Evolutionary conservation across 306 rosid species (phyloP), one percentile per base, ranked within the genome.

Genomic region (Fagus sylvatica): DNA sequence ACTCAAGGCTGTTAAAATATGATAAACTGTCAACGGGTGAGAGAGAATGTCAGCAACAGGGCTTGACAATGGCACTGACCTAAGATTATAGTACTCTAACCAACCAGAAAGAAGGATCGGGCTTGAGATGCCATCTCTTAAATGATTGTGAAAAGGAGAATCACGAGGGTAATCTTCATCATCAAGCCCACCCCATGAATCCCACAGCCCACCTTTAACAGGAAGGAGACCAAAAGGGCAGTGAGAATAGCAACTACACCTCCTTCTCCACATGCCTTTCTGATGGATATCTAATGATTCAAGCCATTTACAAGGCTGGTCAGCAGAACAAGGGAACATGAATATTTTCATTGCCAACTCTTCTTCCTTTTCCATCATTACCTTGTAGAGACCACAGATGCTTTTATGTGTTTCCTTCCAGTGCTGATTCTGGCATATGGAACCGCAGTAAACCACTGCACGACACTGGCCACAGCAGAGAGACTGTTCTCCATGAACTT

Each of bases 261-360:
- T 90, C 78, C 93, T 87, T 76, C 91, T 82, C 90, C 94, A 90
- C 91, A 90, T 90, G 70, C 87, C 90, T 78, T 84, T 87, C 56
- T 87, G 90, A 78, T 87, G 91, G 76, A 84, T 78, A 5, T 85
- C 84, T 75, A 89, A 75, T 32, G 90, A 85, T 74, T 89, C 91
- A 61, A 89, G 93, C 90, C 90, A 89, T 59, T 82, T 85, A 59
- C 93, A 87, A 75, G 91, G 91, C 69, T 85, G 88, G 64, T 87
- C 91, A 60, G 88, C 91, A 59, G 84, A 81, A 74, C 85, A 82
- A 2, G 90, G 86, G 73, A 85, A 90, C 82, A 78, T 40, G 85
- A 87, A 90, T 53, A 85, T 85, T 32, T 84, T 80, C 77, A 90
- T 85, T 4, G 87, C 90, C 59, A 89, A 79, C 83, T 90, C 93